Conservation (phyloP, 2,329 filamentous ascomycete species). For the Hypoxylon sp. region DNA sequence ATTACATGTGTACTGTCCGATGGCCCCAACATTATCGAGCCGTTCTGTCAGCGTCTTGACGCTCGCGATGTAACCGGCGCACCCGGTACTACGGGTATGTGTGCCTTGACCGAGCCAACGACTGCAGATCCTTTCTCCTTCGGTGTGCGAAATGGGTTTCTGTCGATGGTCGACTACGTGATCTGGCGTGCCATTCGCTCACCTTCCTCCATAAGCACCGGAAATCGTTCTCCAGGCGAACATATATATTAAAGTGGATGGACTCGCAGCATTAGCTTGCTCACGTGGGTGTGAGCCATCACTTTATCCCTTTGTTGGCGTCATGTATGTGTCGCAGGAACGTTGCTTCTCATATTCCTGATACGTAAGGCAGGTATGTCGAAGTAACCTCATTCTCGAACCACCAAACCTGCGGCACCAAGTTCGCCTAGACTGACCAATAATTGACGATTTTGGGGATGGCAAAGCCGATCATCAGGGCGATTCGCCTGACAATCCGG, state of each 20-base stretch:
- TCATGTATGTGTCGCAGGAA: slow-evolving; percentile 3
- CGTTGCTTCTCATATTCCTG: slow-evolving; percentile 11
- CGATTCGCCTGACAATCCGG: slow-evolving; percentile 5
- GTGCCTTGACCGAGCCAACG: slow-evolving; percentile 7
- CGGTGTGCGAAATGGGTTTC: neutral
- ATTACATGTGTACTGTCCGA: neutral
- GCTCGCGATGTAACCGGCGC: slow-evolving; percentile 7
- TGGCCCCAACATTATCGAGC: slow-evolving; percentile 2
- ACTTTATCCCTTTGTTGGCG: slow-evolving; percentile 22
- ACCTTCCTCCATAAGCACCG: slow-evolving; percentile 20
- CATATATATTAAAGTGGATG: slow-evolving; percentile 16
- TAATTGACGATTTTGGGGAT: neutral
- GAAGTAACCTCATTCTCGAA: slow-evolving; percentile 25
- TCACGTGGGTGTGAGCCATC: slow-evolving; percentile 21
- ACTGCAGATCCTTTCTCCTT: slow-evolving; percentile 28
- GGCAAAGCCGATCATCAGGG: slow-evolving; percentile 8
- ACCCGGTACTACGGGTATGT: slow-evolving; percentile 20
- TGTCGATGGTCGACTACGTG: slow-evolving; percentile 19
- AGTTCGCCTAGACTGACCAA: slow-evolving; percentile 15
- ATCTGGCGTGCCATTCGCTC: slow-evolving; percentile 17
- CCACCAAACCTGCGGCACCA: neutral
- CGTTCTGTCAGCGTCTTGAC: slow-evolving; percentile 6
- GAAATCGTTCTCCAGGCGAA: slow-evolving; percentile 8
- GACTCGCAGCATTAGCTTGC: slow-evolving; percentile 15
- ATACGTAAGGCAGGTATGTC: slow-evolving; percentile 2